phyloP scores from a whole-genome alignment of 1,284 basidiomycete species.

The Gomphus bonarii region DNA sequence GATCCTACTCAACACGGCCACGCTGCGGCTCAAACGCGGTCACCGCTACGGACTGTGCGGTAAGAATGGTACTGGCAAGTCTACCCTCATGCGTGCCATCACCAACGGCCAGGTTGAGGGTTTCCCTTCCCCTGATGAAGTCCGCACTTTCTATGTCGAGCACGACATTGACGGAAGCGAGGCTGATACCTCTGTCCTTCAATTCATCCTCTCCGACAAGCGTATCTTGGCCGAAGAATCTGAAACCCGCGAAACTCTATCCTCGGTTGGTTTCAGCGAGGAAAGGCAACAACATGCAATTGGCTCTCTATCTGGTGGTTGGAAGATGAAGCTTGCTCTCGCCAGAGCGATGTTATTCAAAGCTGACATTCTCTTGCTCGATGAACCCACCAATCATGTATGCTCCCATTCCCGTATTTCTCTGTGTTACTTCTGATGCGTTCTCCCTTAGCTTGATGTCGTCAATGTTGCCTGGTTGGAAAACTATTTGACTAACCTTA shows the following conservation, averaged over 20 bases:
- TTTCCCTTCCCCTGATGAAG: constrained; percentile 92
- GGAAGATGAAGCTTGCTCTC: constrained; percentile 99
- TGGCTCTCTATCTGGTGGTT: constrained; percentile 94
- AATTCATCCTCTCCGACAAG: constrained; percentile 83
- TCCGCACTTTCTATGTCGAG: constrained; percentile 98
- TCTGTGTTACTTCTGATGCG: not conserved
- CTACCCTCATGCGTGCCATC: constrained; percentile 95
- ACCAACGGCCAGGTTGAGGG: constrained; percentile 96
- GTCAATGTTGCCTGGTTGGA: constrained; percentile 96
- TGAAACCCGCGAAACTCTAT: constrained; percentile 74
- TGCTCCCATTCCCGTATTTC: constrained; percentile 21
- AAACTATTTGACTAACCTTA: constrained; percentile 85
- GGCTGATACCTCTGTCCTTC: constrained; percentile 82
- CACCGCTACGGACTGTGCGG: constrained; percentile 98
- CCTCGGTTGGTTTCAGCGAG: constrained; percentile 85
- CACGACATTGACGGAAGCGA: constrained; percentile 97
- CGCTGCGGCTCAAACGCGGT: constrained; percentile 94
- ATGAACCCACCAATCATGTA: constrained; percentile 93
- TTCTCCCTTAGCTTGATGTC: constrained; percentile 57
- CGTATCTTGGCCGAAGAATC: constrained; percentile 67
- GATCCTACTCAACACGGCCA: constrained; percentile 94
- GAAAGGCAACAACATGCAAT: constrained; percentile 82
- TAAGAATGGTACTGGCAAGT: constrained; percentile 98
- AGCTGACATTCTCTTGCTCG: constrained; percentile 92
- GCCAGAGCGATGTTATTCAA: constrained; percentile 99